Percentiles rank a stretch among this genome's conserved stretches.
Evolutionary conservation across 2,329 filamentous ascomycete species (phyloP).

Genomic region (Botrytis deweyae): DNA sequence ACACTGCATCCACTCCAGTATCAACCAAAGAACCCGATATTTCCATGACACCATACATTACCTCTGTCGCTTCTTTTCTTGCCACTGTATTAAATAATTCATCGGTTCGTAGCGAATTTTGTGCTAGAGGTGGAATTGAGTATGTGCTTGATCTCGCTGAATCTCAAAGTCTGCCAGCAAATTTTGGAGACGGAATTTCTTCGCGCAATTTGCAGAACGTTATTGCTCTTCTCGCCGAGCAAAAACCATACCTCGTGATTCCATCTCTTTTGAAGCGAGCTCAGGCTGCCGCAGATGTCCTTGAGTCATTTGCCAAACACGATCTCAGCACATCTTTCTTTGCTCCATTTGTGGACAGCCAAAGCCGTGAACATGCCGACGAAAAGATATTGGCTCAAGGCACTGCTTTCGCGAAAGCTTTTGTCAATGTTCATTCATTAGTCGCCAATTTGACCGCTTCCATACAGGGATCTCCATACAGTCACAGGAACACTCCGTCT

Average conservation of each 20-base stretch:
- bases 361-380: slow-evolving; percentile 41
- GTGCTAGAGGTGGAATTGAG: slow-evolving; percentile 78
- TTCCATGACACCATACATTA: slow-evolving; percentile 57
- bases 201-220: slow-evolving; percentile 72
- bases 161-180: slow-evolving; percentile 74
- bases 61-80: slow-evolving; percentile 75
- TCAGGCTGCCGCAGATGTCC: slow-evolving; percentile 64
- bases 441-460: slow-evolving; percentile 72
- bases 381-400: slow-evolving; percentile 56
- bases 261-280: slow-evolving; percentile 77
- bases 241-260: slow-evolving; percentile 75
- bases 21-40: slow-evolving; percentile 30
- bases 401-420: slow-evolving; percentile 74
- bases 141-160: slow-evolving; percentile 80
- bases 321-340: slow-evolving; percentile 63
- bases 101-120: slow-evolving; percentile 54
- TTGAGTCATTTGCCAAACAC: slow-evolving; percentile 63
- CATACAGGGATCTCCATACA: slow-evolving; percentile 60
- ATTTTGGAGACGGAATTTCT: slow-evolving; percentile 66
- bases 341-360: slow-evolving; percentile 57
- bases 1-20: slow-evolving; percentile 9
- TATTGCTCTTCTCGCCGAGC: slow-evolving; percentile 75
- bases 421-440: slow-evolving; percentile 75
- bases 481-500: slow-evolving; percentile 55
- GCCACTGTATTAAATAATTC: slow-evolving; percentile 39